These are phyloP conservation scores for Daldinia childiae DNA, from an alignment of 495 filamentous ascomycete species.

Conservation along the genomic window DNA sequence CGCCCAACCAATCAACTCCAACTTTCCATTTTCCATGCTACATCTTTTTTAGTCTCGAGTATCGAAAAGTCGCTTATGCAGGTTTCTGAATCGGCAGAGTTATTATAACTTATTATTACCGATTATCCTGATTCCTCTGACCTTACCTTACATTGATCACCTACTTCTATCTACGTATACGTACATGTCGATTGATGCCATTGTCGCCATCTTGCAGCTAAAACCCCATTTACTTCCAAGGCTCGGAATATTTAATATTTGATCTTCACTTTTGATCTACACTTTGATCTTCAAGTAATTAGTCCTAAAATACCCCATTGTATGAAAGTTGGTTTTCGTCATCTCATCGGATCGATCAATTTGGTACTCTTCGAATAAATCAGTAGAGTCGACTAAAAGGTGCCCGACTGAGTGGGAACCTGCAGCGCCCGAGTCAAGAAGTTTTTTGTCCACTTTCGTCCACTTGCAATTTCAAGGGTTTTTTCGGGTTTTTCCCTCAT, in stretches of 20 bases:
- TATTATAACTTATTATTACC: slow-evolving; percentile 18
- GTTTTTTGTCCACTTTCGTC: slow-evolving; percentile 33
- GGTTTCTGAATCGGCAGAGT: slow-evolving; percentile 37
- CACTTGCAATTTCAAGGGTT: slow-evolving; percentile 19
- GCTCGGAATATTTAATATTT: slow-evolving; percentile 1
- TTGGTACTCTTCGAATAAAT: slow-evolving; percentile 2
- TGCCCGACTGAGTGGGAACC: slow-evolving; percentile 36
- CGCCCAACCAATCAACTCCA: slow-evolving; percentile 19
- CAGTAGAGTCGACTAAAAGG: slow-evolving; percentile 5
- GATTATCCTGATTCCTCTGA: slow-evolving; percentile 30
- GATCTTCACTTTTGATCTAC: neutral
- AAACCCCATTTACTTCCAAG: slow-evolving; percentile 3
- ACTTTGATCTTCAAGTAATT: neutral
- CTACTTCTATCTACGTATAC: slow-evolving; percentile 7
- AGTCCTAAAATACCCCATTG: neutral
- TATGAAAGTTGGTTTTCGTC: slow-evolving; percentile 16
- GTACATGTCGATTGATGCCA: slow-evolving; percentile 13
- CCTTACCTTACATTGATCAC: neutral
- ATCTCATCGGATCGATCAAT: slow-evolving; percentile 21
- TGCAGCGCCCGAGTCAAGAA: slow-evolving; percentile 38
- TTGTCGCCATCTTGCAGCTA: slow-evolving; percentile 11
- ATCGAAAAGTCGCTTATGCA: slow-evolving; percentile 33
- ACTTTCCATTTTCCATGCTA: slow-evolving; percentile 12
- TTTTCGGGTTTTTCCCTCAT: slow-evolving; percentile 27
- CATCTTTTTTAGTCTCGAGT: slow-evolving; percentile 26